Evolutionary conservation across 768 basidiomycete genomes (phyloP).

Genomic region (Lentinus tigrinus): DNA sequence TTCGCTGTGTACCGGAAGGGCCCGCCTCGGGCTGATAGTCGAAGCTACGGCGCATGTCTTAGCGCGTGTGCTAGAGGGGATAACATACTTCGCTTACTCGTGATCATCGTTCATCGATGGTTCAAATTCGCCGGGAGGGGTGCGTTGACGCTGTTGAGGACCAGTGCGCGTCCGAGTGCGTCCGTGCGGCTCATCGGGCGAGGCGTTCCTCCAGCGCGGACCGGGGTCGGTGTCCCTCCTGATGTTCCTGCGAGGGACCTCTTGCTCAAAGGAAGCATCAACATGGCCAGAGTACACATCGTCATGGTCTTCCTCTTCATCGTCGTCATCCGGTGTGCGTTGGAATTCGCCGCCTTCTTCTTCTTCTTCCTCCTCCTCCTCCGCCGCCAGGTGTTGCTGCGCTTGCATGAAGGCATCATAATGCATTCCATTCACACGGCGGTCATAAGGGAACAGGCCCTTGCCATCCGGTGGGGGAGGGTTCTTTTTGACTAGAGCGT

Average conservation of each 20-base stretch:
- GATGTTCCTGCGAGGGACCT: too few species aligned
- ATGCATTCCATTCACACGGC: background rate
- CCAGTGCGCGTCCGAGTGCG: too few species aligned
- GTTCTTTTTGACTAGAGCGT: background rate
- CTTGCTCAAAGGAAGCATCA: too few species aligned
- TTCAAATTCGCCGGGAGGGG: too few species aligned
- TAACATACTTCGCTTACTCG: background rate
- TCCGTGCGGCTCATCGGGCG: too few species aligned
- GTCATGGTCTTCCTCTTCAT: background rate
- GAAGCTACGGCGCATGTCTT: background rate
- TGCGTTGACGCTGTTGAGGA: too few species aligned
- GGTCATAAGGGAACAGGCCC: constrained; percentile 7
- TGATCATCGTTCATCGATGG: background rate
- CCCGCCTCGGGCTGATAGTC: constrained; percentile 13
- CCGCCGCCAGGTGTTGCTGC: background rate
- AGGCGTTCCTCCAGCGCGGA: too few species aligned
- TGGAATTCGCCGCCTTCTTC: background rate
- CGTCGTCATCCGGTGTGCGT: background rate
- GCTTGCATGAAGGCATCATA: background rate
- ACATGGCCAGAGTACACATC: background rate
- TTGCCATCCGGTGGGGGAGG: constrained; percentile 18
- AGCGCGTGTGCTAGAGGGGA: background rate
- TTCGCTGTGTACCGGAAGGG: constrained; percentile 17
- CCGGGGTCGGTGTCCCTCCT: too few species aligned
- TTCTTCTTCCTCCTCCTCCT: background rate